Evolutionary conservation across 306 rosid species (phyloP), one percentile per base, ranked within the genome.

Genomic region (Phaseolus lunatus): DNA sequence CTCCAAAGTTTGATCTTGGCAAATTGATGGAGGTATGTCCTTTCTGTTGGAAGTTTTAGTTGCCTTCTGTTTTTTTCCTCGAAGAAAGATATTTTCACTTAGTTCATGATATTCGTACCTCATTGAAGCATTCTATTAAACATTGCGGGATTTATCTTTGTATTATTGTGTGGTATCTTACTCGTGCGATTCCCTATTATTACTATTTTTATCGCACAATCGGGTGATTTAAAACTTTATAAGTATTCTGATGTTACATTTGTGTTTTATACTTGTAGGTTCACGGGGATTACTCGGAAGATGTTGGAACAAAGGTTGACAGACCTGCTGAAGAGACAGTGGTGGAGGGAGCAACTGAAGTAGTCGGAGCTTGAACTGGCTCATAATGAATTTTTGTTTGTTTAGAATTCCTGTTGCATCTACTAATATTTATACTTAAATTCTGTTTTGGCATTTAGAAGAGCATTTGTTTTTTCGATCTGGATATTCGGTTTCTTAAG

Each of bases 1-100:
- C 99, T 37, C 99, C 99, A 1, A 95, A 95, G 80, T 95, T 92
- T 70, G 97, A 94, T 82, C 96, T 94, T 39, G 94, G 95, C 29
- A 94, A 90, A 84, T 70, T 95, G 79, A 95, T 95, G 99, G 99
- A 95, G 96, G 99, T 88, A 83, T 67, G 31, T 5, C n/a, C 1
- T 31, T 14, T 47, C 11, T 19, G 3, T 9, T 52, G 5, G 0
- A 5, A 16, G 15, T n/a, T 9, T 3, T 6, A 23, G 11, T 48
- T 49, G 1, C 3, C 5, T 3, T 3, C 0, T 14, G 3, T 33
- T 15, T 0, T 14, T 3, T 12, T 31, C 2, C 54, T 11, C 7
- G 9, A 39, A 8, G 2, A 9, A 39, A 9, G 1, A 16, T 53
- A 23, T 23, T 44, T n/a, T 41, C 9, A 3, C 9, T 20, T 10